Evolutionary conservation across 2,329 filamentous ascomycete genomes (phyloP).

Genomic region (Verticillium nubilum): DNA sequence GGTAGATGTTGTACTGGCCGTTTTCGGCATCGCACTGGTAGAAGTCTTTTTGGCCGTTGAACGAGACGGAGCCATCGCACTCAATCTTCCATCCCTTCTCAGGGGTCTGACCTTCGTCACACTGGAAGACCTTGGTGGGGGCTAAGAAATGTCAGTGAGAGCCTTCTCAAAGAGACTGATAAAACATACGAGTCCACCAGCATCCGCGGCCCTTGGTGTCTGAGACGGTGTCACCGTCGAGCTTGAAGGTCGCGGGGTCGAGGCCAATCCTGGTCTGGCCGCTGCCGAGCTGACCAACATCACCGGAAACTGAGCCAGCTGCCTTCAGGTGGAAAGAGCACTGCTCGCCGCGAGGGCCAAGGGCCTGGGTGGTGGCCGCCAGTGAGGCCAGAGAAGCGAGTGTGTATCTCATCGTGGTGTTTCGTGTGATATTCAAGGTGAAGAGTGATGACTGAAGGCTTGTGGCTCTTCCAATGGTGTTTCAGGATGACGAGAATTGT

Average conservation of each 20-base stretch:
- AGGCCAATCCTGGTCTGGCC: slow-evolving; percentile 55
- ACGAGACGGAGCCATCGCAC: slow-evolving; percentile 30
- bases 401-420: neutral
- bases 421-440: neutral
- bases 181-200: slow-evolving; percentile 52
- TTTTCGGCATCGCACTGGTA: slow-evolving; percentile 55
- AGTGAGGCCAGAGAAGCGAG: neutral
- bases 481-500: neutral
- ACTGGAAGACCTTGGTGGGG: slow-evolving; percentile 55
- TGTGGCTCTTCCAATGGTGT: neutral
- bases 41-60: slow-evolving; percentile 47
- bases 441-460: neutral
- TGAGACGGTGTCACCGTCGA: slow-evolving; percentile 46
- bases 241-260: slow-evolving; percentile 43
- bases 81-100: slow-evolving; percentile 51
- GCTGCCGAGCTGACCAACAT: slow-evolving; percentile 53
- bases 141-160: slow-evolving; percentile 23
- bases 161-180: neutral
- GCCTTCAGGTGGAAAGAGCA: slow-evolving; percentile 46
- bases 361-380: neutral
- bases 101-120: slow-evolving; percentile 43
- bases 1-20: slow-evolving; percentile 52
- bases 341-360: neutral
- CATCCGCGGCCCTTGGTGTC: slow-evolving; percentile 55
- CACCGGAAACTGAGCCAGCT: slow-evolving; percentile 41